Percentiles rank a stretch among this genome's conserved stretches.
Conservation (phyloP, 2,329 filamentous ascomycete genomes). For the Colletotrichum caudatum region DNA sequence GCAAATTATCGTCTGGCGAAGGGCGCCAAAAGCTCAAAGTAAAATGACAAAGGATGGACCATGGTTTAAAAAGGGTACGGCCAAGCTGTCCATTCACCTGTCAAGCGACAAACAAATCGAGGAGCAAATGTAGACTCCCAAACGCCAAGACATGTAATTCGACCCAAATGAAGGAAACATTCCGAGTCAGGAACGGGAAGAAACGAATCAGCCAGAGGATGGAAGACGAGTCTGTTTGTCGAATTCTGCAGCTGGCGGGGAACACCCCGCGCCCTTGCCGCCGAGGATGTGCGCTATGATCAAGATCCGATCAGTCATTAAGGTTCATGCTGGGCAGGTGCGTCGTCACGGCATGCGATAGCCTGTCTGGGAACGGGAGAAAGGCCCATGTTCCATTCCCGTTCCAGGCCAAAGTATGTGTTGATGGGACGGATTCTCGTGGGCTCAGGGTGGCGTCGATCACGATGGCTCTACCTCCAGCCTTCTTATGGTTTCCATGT, state of each 20-base stretch:
- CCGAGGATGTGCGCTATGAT: constrained; percentile 19
- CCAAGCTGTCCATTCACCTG: background rate
- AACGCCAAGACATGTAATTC: constrained; percentile 17
- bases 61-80: background rate
- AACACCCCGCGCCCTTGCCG: constrained; percentile 1
- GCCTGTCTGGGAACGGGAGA: background rate
- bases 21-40: background rate
- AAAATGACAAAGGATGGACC: background rate
- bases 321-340: constrained; percentile 16
- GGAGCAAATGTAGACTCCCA: background rate
- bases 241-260: background rate
- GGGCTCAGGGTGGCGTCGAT: constrained; percentile 25
- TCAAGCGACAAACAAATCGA: background rate
- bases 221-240: constrained; percentile 15
- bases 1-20: background rate
- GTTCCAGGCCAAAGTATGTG: constrained; percentile 41
- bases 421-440: background rate
- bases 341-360: background rate
- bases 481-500: background rate
- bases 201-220: constrained; percentile 28
- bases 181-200: constrained; percentile 26
- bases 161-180: constrained; percentile 2
- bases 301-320: constrained; percentile 25
- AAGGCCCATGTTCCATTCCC: constrained; percentile 44
- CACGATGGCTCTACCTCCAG: constrained; percentile 1